These are phyloP conservation scores for Diaporthe velutina DNA, from an alignment of 2,329 filamentous ascomycete species.

Conservation along the genomic window DNA sequence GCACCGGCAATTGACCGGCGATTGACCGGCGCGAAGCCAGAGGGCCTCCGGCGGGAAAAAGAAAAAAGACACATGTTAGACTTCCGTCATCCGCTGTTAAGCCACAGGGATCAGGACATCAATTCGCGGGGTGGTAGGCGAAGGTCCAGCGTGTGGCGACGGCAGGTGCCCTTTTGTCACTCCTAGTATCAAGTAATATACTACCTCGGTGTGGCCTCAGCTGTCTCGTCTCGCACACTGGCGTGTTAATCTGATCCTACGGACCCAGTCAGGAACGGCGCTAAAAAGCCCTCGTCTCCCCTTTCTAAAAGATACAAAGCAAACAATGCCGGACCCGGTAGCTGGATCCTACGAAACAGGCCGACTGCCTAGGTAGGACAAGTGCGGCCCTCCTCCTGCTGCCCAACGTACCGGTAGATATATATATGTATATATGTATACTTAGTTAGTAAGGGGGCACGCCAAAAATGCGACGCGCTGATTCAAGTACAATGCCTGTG, in stretches of 20 bases:
- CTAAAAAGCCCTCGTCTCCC: neutral
- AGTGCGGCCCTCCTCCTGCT: neutral
- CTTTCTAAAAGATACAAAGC: too few relatives aligned
- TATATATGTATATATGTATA: too few relatives aligned
- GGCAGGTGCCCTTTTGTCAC: neutral
- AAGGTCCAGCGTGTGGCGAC: neutral
- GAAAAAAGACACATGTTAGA: neutral
- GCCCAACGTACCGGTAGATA: neutral
- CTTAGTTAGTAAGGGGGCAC: neutral
- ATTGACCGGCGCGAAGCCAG: neutral
- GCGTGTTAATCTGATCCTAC: neutral
- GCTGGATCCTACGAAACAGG: neutral
- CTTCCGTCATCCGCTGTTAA: neutral
- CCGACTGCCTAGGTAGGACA: neutral
- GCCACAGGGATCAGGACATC: neutral
- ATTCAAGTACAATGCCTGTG: conserved; percentile 18
- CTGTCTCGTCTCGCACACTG: neutral
- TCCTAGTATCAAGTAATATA: neutral
- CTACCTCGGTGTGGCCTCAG: neutral
- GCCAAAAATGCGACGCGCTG: conserved; percentile 19
- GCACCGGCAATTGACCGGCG: neutral
- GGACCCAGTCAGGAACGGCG: neutral
- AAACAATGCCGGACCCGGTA: conserved; percentile 14
- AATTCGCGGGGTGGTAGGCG: neutral
- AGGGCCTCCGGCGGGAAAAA: neutral